These are phyloP conservation scores for Dalbergia oliveri DNA, from an alignment of 306 rosid species.

Conservation along the genomic window DNA sequence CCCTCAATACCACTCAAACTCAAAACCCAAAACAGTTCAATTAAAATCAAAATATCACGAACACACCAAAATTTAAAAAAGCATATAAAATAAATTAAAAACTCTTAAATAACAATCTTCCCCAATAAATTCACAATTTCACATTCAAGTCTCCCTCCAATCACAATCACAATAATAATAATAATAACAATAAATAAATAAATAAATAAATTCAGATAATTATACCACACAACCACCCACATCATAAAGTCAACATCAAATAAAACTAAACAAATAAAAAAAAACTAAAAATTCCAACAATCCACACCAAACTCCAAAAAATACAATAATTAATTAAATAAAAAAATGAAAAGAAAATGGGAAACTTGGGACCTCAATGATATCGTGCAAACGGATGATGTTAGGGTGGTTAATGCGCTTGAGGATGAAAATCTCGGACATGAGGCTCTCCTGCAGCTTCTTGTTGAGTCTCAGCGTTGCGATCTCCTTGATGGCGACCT, in stretches of 20 bases:
- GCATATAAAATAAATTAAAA: neutral
- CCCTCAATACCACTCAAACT: neutral
- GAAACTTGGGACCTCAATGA: slow-evolving; percentile 69
- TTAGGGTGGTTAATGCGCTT: slow-evolving; percentile 88
- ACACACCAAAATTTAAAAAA: neutral
- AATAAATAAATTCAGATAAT: neutral
- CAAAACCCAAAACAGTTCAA: neutral
- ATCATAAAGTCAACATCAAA: slow-evolving; percentile 1
- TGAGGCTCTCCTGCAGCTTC: slow-evolving; percentile 89
- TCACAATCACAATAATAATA: neutral
- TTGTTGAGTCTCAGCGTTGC: slow-evolving; percentile 77
- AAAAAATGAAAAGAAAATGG: neutral
- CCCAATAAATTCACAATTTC: slow-evolving; percentile 1
- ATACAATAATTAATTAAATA: neutral
- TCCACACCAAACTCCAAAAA: neutral
- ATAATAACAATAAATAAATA: no score
- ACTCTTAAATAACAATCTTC: neutral
- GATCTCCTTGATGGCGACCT: slow-evolving; percentile 98
- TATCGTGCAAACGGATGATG: slow-evolving; percentile 87
- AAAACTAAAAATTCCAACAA: neutral
- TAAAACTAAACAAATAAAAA: neutral
- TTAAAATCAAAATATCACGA: neutral
- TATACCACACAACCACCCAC: slow-evolving; percentile 3
- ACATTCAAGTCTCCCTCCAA: neutral
- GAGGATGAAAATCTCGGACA: slow-evolving; percentile 92